A percentile compares a stretch with the other conserved stretches of the same genome.
Conservation (phyloP, 169 alveolate genomes). For the Perkinsus olseni region DNA sequence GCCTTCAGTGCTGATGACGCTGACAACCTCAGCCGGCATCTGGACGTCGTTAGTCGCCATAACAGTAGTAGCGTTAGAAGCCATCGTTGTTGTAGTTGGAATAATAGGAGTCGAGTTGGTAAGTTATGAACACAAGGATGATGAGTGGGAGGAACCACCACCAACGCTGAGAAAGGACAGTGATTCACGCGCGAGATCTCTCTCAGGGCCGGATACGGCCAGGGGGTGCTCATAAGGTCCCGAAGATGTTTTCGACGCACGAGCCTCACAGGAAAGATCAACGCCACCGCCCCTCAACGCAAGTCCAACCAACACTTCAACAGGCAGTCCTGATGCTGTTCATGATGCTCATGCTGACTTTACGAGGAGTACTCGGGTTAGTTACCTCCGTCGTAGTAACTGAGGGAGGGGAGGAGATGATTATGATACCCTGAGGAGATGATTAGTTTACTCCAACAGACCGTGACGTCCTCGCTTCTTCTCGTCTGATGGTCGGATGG, state of each 20-base stretch:
- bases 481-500: neutral
- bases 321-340: neutral
- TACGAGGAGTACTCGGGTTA: no score
- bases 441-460: neutral
- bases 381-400: neutral
- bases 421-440: neutral
- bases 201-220: neutral
- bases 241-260: no score
- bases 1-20: neutral
- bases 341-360: neutral
- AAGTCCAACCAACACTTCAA: neutral
- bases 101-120: neutral
- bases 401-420: neutral
- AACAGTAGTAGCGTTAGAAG: neutral
- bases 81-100: neutral
- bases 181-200: neutral
- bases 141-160: neutral
- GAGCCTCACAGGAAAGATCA: neutral
- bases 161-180: neutral
- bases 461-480: neutral
- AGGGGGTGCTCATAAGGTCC: no score
- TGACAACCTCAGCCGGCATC: neutral
- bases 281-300: neutral
- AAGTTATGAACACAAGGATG: neutral
- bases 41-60: neutral